These are phyloP conservation scores for Leccinum olivaceopallidum DNA, from an alignment of 768 basidiomycete genomes.

Conservation along the genomic window DNA sequence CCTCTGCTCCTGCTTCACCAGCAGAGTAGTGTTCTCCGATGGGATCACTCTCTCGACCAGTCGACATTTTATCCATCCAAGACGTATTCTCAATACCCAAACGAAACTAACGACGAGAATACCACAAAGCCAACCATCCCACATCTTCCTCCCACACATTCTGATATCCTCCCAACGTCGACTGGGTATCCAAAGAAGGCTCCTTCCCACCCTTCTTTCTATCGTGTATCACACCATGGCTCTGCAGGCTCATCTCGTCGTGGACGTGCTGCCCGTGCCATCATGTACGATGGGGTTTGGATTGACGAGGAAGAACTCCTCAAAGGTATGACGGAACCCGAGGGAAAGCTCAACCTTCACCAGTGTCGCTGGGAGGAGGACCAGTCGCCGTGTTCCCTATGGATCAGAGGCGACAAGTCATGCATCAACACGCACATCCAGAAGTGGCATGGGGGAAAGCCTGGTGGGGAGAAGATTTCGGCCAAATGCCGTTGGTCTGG, in stretches of 20 bases:
- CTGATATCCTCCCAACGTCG: too few species aligned
- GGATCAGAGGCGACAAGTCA: conserved; percentile 19
- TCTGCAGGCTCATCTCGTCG: background rate
- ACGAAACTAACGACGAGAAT: too few species aligned
- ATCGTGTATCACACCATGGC: too few species aligned
- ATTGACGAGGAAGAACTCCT: conserved; percentile 18
- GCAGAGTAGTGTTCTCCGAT: background rate
- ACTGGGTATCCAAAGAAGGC: background rate
- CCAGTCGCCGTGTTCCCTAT: conserved; percentile 10
- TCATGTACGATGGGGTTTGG: conserved; percentile 10
- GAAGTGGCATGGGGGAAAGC: conserved; percentile 17
- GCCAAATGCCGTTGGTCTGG: conserved; percentile 11
- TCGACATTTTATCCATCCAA: background rate
- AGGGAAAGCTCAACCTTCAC: conserved; percentile 8
- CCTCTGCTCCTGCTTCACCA: background rate
- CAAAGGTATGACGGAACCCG: background rate
- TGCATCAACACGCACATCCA: conserved; percentile 15
- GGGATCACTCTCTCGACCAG: background rate
- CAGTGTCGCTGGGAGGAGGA: conserved; percentile 17
- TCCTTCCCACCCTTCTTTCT: background rate
- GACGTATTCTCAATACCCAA: too few species aligned
- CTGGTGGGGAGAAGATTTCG: conserved; percentile 10
- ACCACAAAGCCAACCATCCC: too few species aligned
- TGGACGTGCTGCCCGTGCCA: background rate
- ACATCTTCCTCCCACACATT: background rate